Conservation (phyloP, 805 yeast species). For the Candida silvicultrix region DNA sequence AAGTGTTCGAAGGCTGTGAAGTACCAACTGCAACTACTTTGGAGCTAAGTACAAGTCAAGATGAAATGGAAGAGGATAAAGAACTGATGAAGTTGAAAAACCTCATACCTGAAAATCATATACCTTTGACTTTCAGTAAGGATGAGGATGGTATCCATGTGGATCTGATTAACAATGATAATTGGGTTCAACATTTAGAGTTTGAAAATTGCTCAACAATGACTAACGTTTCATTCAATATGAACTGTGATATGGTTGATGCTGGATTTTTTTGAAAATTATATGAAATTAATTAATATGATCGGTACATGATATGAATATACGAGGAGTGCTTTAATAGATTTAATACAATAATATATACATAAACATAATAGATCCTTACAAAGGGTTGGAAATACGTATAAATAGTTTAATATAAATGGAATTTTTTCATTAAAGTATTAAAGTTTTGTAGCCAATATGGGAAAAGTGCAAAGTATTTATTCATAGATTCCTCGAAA, state of each 20-base stretch:
- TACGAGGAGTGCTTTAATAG: no score
- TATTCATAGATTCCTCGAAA: no score
- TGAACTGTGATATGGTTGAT: conserved; percentile 5
- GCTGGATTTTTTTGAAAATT: neutral
- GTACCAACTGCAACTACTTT: neutral
- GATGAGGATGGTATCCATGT: conserved; percentile 1
- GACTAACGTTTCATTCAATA: conserved; percentile 13
- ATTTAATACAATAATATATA: no score
- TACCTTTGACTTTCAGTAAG: neutral
- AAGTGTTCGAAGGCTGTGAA: neutral
- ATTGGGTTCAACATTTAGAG: neutral
- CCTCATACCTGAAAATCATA: neutral
- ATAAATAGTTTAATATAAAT: no score
- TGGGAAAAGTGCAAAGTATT: no score
- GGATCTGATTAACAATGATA: neutral
- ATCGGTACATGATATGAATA: no score
- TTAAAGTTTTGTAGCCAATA: no score
- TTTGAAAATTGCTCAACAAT: conserved; percentile 2
- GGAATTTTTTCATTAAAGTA: no score
- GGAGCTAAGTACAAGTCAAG: neutral
- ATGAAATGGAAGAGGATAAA: neutral
- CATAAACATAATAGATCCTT: no score
- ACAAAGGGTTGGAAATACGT: no score
- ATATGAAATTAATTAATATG: no score
- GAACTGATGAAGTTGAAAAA: neutral